A percentile compares a stretch with the other conserved stretches of the same genome.
Conservation (phyloP, 306 rosid species). For the Cucurbita argyrosperma region DNA sequence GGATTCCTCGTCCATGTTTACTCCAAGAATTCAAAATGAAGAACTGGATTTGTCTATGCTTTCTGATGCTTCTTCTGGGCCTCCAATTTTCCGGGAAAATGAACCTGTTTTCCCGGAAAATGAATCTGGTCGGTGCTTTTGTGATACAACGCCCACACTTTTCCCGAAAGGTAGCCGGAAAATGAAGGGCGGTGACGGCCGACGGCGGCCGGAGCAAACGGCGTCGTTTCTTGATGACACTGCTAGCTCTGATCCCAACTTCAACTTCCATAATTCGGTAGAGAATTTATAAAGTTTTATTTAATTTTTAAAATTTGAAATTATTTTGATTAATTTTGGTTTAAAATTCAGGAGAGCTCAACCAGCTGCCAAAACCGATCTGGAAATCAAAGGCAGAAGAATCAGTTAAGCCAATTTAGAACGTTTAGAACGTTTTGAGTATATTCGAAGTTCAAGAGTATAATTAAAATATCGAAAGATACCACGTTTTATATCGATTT, state of each 20-base stretch:
- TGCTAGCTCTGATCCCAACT: slow-evolving; percentile 55
- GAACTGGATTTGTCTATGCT: slow-evolving; percentile 81
- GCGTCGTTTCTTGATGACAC: slow-evolving; percentile 65
- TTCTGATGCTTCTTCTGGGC: slow-evolving; percentile 96
- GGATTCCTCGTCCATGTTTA: slow-evolving; percentile 14
- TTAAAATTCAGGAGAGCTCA: slow-evolving; percentile 40
- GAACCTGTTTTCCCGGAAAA: slow-evolving; percentile 22
- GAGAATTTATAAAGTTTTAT: background rate
- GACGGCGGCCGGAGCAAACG: slow-evolving; percentile 10
- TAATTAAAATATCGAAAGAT: too few relatives aligned
- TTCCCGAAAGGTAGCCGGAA: slow-evolving; percentile 12
- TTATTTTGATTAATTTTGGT: slow-evolving; percentile 1
- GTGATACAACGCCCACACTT: too few relatives aligned
- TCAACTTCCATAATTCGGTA: slow-evolving; percentile 36
- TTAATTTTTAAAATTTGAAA: background rate
- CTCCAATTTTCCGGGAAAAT: slow-evolving; percentile 48
- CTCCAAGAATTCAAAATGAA: background rate
- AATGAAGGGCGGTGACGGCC: slow-evolving; percentile 22
- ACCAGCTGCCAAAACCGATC: slow-evolving; percentile 43
- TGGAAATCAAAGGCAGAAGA: slow-evolving; percentile 37
- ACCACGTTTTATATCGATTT: too few relatives aligned
- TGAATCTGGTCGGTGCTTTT: background rate
- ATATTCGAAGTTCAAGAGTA: background rate
- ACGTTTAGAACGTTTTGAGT: background rate
- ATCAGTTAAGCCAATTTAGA: slow-evolving; percentile 26